Evolutionary conservation across 768 basidiomycete genomes (phyloP).

Genomic region (Tulasnella sp.): DNA sequence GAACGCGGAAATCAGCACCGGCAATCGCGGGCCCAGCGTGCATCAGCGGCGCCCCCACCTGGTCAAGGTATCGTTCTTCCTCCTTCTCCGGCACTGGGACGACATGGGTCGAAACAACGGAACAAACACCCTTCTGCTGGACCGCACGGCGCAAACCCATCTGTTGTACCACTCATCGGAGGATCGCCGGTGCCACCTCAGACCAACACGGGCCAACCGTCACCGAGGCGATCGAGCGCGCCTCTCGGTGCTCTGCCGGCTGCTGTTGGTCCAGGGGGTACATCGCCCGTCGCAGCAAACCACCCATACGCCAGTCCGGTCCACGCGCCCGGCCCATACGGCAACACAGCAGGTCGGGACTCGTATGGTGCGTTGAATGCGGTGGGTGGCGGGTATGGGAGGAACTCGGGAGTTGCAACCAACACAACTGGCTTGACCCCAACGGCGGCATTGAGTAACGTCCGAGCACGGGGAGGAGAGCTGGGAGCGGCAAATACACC

Average conservation of each 20-base stretch:
- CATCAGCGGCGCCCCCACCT: constrained; percentile 5
- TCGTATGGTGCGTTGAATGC: constrained; percentile 14
- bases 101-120: constrained; percentile 21
- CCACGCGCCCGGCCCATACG: constrained; percentile 8
- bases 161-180: not conserved
- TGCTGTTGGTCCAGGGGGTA: not conserved
- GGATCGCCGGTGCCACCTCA: constrained; percentile 1
- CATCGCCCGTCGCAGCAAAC: not conserved
- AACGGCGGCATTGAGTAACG: no score
- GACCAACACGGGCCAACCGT: not conserved
- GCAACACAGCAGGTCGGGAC: constrained; percentile 1
- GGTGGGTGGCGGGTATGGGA: not conserved
- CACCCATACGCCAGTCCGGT: constrained; percentile 12
- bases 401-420: not conserved
- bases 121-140: constrained; percentile 16
- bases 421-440: no score
- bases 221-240: not conserved
- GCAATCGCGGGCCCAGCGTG: constrained; percentile 9
- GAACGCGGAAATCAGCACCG: constrained; percentile 19
- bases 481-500: constrained; percentile 1
- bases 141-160: not conserved
- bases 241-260: not conserved
- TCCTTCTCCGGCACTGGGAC: constrained; percentile 21
- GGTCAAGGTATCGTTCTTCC: constrained; percentile 14
- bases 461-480: constrained; percentile 4